These are phyloP conservation scores for Rhazya stricta DNA, from an alignment of 257 asterid species.

Conservation along the genomic window DNA sequence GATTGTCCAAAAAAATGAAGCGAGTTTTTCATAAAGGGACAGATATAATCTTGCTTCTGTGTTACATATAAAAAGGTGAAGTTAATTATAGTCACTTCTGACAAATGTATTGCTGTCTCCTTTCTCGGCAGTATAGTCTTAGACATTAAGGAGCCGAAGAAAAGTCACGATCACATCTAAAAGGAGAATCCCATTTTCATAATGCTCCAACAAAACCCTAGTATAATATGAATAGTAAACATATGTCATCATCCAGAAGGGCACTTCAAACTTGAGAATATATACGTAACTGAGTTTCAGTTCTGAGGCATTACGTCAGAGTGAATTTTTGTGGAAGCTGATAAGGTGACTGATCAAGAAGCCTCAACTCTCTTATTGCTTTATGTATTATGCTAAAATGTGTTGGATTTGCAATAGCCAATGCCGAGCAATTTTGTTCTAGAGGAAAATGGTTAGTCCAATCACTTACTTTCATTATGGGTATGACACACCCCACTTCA, in stretches of 20 bases:
- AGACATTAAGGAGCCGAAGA: background rate
- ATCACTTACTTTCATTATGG: constrained; percentile 1
- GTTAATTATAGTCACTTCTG: background rate
- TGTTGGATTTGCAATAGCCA: constrained; percentile 18
- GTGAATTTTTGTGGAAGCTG: constrained; percentile 1
- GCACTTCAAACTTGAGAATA: background rate
- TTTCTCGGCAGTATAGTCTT: background rate
- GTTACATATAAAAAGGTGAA: background rate
- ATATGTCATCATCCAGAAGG: background rate
- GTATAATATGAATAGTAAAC: background rate
- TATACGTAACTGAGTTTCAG: background rate
- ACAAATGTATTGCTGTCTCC: background rate
- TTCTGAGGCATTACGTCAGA: background rate
- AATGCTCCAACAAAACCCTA: background rate
- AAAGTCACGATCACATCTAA: background rate
- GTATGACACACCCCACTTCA: constrained; percentile 13
- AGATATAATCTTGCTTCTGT: background rate
- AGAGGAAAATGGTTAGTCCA: background rate
- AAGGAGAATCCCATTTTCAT: background rate
- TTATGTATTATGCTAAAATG: background rate
- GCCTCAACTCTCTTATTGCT: background rate
- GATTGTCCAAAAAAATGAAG: too few species aligned
- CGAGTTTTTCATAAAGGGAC: background rate
- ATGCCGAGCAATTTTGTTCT: background rate
- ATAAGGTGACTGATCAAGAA: background rate